Evolutionary conservation across 75 land plant genomes (phyloP).

Genomic region (Larix kaempferi): DNA sequence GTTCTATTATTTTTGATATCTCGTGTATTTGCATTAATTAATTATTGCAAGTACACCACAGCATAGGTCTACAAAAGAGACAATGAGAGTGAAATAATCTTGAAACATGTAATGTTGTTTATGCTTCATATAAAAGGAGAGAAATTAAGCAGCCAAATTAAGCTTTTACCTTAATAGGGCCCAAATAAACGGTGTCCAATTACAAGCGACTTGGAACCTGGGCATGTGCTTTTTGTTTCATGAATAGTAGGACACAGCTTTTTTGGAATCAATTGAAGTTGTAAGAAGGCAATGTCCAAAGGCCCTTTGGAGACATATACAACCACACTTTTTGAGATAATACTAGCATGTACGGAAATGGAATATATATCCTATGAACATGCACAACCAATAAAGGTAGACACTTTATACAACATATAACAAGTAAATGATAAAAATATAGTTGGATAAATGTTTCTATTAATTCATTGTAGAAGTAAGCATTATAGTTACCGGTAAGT

Average conservation of each 20-base stretch:
- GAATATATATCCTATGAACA: too few relatives aligned
- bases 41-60: too few relatives aligned
- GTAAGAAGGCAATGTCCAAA: conserved; percentile 80
- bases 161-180: conserved; percentile 64
- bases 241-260: conserved; percentile 47
- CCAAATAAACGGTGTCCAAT: conserved; percentile 96
- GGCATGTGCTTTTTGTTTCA: conserved; percentile 48
- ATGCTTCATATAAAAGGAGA: not conserved
- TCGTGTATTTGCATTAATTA: too few relatives aligned
- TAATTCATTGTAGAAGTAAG: too few relatives aligned
- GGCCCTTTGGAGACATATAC: conserved; percentile 84
- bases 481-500: too few relatives aligned
- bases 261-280: conserved; percentile 52
- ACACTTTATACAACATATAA: too few relatives aligned
- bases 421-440: too few relatives aligned
- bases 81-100: not conserved
- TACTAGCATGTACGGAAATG: too few relatives aligned
- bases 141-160: not conserved
- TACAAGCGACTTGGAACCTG: conserved; percentile 66
- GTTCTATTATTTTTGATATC: too few relatives aligned
- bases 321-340: too few relatives aligned
- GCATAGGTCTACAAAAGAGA: conserved; percentile 38
- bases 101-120: not conserved
- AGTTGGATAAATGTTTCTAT: too few relatives aligned
- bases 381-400: too few relatives aligned